Evolutionary conservation across 768 basidiomycete species (phyloP).

Genomic region (Boletus coccyginus): DNA sequence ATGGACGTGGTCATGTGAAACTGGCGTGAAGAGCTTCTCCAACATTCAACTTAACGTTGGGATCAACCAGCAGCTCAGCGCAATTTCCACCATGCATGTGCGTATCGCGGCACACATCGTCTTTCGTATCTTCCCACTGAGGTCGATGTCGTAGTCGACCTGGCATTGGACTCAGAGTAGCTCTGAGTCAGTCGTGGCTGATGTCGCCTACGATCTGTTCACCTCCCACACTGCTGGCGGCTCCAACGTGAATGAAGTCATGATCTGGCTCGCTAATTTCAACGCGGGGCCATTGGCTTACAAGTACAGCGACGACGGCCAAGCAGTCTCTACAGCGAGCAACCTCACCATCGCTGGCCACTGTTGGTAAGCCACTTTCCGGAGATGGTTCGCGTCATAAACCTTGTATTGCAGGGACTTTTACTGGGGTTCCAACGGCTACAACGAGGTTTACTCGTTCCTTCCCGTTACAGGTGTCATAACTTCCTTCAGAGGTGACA

Average conservation of each 20-base stretch:
- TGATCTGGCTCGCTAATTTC: slow-evolving; percentile 65
- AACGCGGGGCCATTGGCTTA: slow-evolving; percentile 58
- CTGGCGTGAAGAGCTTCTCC: slow-evolving; percentile 58
- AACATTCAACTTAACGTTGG: slow-evolving; percentile 51
- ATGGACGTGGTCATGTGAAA: slow-evolving; percentile 54
- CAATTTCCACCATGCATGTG: slow-evolving; percentile 56
- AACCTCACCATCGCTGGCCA: slow-evolving; percentile 47
- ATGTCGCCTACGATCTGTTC: slow-evolving; percentile 66
- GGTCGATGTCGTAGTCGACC: slow-evolving; percentile 34
- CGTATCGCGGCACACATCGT: slow-evolving; percentile 10
- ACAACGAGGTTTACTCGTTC: slow-evolving; percentile 53
- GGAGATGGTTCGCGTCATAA: not conserved
- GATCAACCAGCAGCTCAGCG: slow-evolving; percentile 51
- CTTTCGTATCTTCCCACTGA: not conserved
- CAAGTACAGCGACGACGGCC: slow-evolving; percentile 44
- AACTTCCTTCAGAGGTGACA: slow-evolving; percentile 51
- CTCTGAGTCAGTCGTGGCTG: slow-evolving; percentile 43
- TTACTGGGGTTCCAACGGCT: slow-evolving; percentile 51
- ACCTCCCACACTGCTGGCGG: slow-evolving; percentile 52
- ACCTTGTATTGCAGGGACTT: slow-evolving; percentile 44
- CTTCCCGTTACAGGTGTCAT: slow-evolving; percentile 37
- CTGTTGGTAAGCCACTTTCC: slow-evolving; percentile 39
- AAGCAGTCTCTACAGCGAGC: slow-evolving; percentile 41
- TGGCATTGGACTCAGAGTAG: slow-evolving; percentile 57
- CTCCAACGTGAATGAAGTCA: slow-evolving; percentile 45